Evolutionary conservation across 2,329 filamentous ascomycete genomes (phyloP).

Genomic region (Ramularia endophylla): DNA sequence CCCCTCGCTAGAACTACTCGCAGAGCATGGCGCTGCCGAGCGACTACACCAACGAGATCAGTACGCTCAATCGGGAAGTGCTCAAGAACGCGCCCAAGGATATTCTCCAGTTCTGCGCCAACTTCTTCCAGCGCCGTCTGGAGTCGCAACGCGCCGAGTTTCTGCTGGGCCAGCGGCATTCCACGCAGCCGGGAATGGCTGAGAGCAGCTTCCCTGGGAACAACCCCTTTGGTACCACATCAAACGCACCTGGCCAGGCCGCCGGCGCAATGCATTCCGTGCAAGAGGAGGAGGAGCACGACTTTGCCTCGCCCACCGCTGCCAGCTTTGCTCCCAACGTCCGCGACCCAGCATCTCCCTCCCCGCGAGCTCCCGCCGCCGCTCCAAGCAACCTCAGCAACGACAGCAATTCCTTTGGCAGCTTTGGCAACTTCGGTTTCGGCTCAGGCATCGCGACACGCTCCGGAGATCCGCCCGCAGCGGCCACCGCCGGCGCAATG

Average conservation of each 20-base stretch:
- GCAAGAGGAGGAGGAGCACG: constrained; percentile 76
- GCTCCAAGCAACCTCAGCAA: constrained; percentile 24
- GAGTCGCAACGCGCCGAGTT: constrained; percentile 58
- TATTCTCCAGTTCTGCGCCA: constrained; percentile 64
- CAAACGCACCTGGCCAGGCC: constrained; percentile 35
- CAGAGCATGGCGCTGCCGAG: constrained; percentile 37
- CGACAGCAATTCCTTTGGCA: constrained; percentile 33
- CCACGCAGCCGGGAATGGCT: constrained; percentile 54
- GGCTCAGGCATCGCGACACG: constrained; percentile 16
- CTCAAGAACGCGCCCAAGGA: constrained; percentile 54
- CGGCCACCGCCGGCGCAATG: constrained; percentile 40
- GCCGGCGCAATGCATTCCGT: constrained; percentile 55
- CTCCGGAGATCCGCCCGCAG: constrained; percentile 32
- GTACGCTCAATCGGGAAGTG: constrained; percentile 57
- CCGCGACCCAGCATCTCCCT: constrained; percentile 48
- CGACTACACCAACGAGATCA: constrained; percentile 57
- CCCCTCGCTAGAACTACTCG: neutral
- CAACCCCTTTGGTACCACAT: constrained; percentile 64
- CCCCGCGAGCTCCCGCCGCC: constrained; percentile 30
- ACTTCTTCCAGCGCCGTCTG: constrained; percentile 61
- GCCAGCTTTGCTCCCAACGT: constrained; percentile 40
- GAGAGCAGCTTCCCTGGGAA: constrained; percentile 69
- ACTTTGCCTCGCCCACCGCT: constrained; percentile 65
- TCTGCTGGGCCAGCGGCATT: constrained; percentile 45
- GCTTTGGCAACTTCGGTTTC: constrained; percentile 42